Evolutionary conservation across 129 eudicot genomes (phyloP).

Genomic region (Artemisia annua): DNA sequence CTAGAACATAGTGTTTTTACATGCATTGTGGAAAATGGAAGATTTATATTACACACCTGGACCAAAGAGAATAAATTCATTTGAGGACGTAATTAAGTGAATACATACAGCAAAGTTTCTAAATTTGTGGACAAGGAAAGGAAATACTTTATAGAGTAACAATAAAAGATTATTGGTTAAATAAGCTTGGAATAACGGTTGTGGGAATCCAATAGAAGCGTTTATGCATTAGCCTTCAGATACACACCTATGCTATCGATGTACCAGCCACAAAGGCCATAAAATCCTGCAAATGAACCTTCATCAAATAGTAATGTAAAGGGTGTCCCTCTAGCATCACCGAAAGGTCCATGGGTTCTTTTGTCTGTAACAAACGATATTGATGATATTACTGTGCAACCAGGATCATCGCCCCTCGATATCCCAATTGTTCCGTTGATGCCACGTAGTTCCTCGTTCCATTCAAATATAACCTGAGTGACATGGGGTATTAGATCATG

Average conservation of each 20-base stretch:
- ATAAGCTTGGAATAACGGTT: too few species aligned
- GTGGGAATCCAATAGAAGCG: too few species aligned
- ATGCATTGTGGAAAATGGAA: too few species aligned
- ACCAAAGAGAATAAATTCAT: too few species aligned
- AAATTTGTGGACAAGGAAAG: too few species aligned
- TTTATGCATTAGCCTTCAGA: background rate
- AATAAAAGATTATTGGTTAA: too few species aligned
- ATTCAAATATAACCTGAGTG: background rate
- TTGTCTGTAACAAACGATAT: slow-evolving; percentile 2
- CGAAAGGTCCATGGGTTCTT: slow-evolving; percentile 10
- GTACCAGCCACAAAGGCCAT: background rate
- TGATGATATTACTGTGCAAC: background rate
- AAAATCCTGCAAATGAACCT: slow-evolving; percentile 1
- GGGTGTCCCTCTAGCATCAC: background rate
- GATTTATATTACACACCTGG: too few species aligned
- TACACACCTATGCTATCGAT: slow-evolving; percentile 6
- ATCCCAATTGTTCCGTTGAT: background rate
- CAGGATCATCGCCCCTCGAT: background rate
- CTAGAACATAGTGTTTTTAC: too few species aligned
- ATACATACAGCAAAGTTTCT: too few species aligned
- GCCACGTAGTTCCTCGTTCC: background rate
- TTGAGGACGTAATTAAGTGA: too few species aligned
- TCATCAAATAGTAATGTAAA: background rate
- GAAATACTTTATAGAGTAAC: too few species aligned
- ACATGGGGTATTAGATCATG: background rate